These are phyloP conservation scores for Passiflora organensis DNA, from an alignment of 345 rosid genomes.

Conservation along the genomic window DNA sequence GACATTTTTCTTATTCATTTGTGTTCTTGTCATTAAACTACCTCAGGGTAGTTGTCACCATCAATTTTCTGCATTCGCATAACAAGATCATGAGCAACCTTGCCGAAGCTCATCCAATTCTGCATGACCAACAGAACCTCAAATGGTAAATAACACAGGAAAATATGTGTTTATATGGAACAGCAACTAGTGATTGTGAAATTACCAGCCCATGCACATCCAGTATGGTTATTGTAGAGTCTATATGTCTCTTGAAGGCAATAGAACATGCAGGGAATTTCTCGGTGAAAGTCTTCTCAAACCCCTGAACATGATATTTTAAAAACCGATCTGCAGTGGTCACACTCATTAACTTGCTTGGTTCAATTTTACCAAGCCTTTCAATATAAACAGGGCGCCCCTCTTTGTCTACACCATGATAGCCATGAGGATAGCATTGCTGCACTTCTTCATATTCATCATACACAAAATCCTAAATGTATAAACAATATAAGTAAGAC, in stretches of 20 bases:
- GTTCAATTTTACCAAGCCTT: conserved; percentile 74
- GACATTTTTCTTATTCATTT: background rate
- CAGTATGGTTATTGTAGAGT: conserved; percentile 67
- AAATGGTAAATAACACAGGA: conserved; percentile 1
- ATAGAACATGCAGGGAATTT: conserved; percentile 92
- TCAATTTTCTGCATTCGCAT: conserved; percentile 95
- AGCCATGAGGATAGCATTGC: conserved; percentile 85
- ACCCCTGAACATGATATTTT: conserved; percentile 83
- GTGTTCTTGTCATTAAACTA: conserved; percentile 19
- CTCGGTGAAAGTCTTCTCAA: conserved; percentile 81
- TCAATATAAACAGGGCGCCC: conserved; percentile 89
- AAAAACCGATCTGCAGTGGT: conserved; percentile 87
- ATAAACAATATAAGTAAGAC: background rate
- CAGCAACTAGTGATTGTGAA: background rate
- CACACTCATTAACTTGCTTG: conserved; percentile 66
- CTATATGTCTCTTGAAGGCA: conserved; percentile 72
- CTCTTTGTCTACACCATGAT: conserved; percentile 88
- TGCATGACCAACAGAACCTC: conserved; percentile 30
- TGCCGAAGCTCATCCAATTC: conserved; percentile 90
- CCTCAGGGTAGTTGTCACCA: conserved; percentile 99
- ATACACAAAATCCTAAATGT: conserved; percentile 74
- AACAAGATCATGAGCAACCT: conserved; percentile 82
- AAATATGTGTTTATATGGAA: background rate
- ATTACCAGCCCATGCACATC: conserved; percentile 89
- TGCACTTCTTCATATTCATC: conserved; percentile 77